phyloP scores from a whole-genome alignment of 176 grass and related monocot species.

The Thalia dealbata region DNA sequence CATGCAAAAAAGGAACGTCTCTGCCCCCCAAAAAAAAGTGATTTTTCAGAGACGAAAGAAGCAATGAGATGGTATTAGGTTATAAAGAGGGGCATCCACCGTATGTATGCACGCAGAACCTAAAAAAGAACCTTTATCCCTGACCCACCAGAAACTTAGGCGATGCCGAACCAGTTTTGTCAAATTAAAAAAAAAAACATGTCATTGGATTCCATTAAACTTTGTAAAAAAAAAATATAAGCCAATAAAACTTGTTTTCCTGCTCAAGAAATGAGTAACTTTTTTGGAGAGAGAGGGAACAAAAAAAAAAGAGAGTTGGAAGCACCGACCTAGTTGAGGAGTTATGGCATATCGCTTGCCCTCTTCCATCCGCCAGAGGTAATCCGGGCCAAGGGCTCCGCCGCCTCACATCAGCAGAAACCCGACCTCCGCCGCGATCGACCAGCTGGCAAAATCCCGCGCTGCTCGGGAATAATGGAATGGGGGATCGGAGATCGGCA shows the following conservation, averaged over 20 bases:
- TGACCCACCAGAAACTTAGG: not conserved
- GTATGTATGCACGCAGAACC: not conserved
- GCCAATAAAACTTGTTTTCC: not conserved
- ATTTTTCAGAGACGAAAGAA: not conserved
- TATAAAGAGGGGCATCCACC: not conserved
- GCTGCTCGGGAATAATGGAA: not conserved
- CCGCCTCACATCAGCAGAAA: slow-evolving; percentile 2
- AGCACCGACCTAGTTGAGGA: slow-evolving; percentile 5
- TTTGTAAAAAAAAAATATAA: not conserved
- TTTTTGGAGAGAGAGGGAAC: not conserved
- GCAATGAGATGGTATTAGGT: not conserved
- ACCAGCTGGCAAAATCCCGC: not conserved
- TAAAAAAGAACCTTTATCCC: not conserved
- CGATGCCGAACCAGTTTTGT: not conserved
- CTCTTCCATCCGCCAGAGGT: not conserved
- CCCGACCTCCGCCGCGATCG: not conserved
- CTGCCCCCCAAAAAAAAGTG: not conserved
- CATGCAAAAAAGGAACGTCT: not conserved
- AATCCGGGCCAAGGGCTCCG: not conserved
- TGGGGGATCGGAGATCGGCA: not conserved
- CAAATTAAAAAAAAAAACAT: not conserved
- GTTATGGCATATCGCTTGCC: slow-evolving; percentile 3
- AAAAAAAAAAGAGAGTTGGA: not conserved
- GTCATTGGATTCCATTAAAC: not conserved
- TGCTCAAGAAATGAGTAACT: not conserved